Evolutionary conservation across 1,284 basidiomycete species (phyloP), one percentile per base, ranked within the genome.

Genomic region (Fomitopsis schrenkii): DNA sequence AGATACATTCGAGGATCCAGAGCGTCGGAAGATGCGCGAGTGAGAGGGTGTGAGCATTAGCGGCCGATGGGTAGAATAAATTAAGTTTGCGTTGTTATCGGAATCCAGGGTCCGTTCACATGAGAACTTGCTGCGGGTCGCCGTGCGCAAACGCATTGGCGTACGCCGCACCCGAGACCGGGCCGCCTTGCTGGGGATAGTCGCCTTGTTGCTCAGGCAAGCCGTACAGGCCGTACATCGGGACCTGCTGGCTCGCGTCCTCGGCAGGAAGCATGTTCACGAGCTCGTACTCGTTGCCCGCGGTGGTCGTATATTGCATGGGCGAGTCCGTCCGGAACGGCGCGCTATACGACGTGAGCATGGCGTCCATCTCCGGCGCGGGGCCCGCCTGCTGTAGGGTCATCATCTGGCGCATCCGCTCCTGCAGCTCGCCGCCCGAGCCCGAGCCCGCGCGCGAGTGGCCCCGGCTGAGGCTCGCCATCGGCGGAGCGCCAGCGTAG

Each of bases 331-430:
- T 68, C 44, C 68, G 63, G 64, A 70, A 72, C 60, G 67, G 57
- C 41, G 62, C 66, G 57, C 55, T 59, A 59, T 66, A 67, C 46
- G 62, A 19, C 33, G 33, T 26, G 35, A 54, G 52, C 52, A 54
- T n/a, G 12, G 52, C 33, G 52, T 54, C 66, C 56, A 67, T 46
- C 41, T 69, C 66, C 56, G 66, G 30, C 44, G 30, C 30, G 30
- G 30, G 30, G 30, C 30, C 30, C 30, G 30, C 30, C 55, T 71
- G 33, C 55, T 71, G 71, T 52, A 73, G 59, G 40, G 61, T 62
- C 55, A 74, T 63, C 71, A 74, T 73, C 57, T 72, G 70, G 59
- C 64, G 64, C 71, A 72, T 71, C 63, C 72, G 72, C 22, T 72
- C 71, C 65, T 72, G 72, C 58, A 72, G 60, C 57, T 67, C 64